phyloP scores from a whole-genome alignment of 192 early-diverging fungal species.

The Paraglomus occultum region DNA sequence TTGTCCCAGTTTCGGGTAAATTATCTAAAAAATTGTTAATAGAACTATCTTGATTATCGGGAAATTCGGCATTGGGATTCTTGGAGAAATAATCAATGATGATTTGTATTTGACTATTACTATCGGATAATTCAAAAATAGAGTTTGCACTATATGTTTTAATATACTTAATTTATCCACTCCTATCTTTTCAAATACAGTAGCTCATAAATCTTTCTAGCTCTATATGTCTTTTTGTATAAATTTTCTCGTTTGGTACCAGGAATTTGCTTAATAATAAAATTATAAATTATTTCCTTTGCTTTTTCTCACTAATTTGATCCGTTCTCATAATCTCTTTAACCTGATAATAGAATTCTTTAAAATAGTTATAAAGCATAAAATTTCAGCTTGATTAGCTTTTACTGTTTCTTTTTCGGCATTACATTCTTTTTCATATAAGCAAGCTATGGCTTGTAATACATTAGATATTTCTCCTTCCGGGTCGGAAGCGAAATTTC shows the following conservation, averaged over 20 bases:
- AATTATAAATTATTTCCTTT: constrained; percentile 18
- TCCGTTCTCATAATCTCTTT: constrained; percentile 17
- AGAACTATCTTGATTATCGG: constrained; percentile 13
- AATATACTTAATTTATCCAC: constrained; percentile 27
- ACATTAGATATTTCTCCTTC: constrained; percentile 12
- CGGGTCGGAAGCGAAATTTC: not conserved
- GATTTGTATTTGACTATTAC: constrained; percentile 14
- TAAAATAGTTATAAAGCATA: constrained; percentile 10
- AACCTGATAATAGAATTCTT: not conserved
- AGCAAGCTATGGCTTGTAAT: not conserved
- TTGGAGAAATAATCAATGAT: constrained; percentile 27
- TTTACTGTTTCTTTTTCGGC: constrained; percentile 16
- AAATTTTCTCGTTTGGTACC: constrained; percentile 15
- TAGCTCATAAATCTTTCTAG: constrained; percentile 23
- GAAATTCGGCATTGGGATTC: constrained; percentile 25
- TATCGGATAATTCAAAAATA: constrained; percentile 25
- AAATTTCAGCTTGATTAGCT: constrained; percentile 12
- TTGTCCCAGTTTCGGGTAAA: no score
- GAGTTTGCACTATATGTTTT: constrained; percentile 25
- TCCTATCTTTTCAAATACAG: constrained; percentile 23
- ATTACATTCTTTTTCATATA: constrained; percentile 14
- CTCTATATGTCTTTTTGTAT: constrained; percentile 3
- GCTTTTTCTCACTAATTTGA: not conserved
- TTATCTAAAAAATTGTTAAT: not conserved
- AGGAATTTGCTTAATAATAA: constrained; percentile 25